Conservation (phyloP, 306 rosid genomes). For the Lotus japonicus region DNA sequence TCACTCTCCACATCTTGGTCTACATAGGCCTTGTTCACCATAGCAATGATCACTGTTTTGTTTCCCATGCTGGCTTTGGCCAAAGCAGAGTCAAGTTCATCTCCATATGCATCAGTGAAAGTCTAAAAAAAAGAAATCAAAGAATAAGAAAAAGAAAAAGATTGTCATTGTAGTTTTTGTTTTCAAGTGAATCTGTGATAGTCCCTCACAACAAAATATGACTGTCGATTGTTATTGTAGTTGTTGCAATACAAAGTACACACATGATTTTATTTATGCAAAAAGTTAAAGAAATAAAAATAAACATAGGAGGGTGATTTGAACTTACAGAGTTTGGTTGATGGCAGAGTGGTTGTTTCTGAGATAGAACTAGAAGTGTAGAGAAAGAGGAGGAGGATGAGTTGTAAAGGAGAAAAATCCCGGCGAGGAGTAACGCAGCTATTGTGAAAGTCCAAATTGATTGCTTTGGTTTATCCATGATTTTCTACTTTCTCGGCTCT, state of each 20-base stretch:
- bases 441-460: conserved; percentile 18
- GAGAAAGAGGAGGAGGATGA: background rate
- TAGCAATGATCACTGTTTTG: conserved; percentile 54
- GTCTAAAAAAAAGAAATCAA: conserved; percentile 14
- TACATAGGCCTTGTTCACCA: conserved; percentile 63
- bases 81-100: conserved; percentile 39
- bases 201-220: too few relatives aligned
- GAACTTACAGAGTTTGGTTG: background rate
- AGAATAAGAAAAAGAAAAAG: too few relatives aligned
- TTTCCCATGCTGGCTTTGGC: conserved; percentile 51
- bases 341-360: background rate
- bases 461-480: conserved; percentile 26
- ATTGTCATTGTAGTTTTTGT: too few relatives aligned
- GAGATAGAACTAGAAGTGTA: background rate
- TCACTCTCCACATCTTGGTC: conserved; percentile 36
- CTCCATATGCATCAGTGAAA: background rate
- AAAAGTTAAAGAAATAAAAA: too few relatives aligned
- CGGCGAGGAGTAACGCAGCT: background rate
- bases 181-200: too few relatives aligned
- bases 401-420: background rate
- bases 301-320: background rate
- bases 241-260: too few relatives aligned
- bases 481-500: background rate
- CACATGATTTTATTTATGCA: too few relatives aligned
- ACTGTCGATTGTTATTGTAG: too few relatives aligned